Evolutionary conservation across 2,329 filamentous ascomycete genomes (phyloP), one percentile per base, ranked within the genome.

Genomic region (Paracoccidioides lutzii): DNA sequence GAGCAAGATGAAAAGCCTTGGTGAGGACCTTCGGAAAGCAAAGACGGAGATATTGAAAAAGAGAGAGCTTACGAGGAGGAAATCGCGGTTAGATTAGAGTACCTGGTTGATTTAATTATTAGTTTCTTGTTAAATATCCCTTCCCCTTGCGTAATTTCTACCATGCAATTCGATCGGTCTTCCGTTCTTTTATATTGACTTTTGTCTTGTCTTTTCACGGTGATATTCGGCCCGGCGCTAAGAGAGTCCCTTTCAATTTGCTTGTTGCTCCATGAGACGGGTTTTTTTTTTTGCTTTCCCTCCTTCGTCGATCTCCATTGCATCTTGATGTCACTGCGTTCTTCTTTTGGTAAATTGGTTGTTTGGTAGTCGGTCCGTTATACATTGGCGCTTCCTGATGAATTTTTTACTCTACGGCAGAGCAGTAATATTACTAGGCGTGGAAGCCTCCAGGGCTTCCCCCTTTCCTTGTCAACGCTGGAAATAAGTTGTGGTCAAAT

Each of bases 1-100:
- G 75, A 67, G 66, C 50, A 70, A 69, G 52, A 65, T 69, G n/a
- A 69, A 66, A 57, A 70, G 71, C 57, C 55, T 76, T 28, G 71
- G 73, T 46, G 73, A 76, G 55, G 69, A 71, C 51, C 63, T 76
- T 56, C 71, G 69, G 58, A 68, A 66, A 55, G 71, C 71, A 38
- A 75, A 73, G 61, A 66, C 61, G 37, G 72, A 73, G 46, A 63
- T 73, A 58, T 58, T 72, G 44, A 71, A 66, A 63, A 65, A 65
- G 37, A 67, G 69, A 54, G 69, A 71, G 22, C 60, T 63, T 56
- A 66, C 64, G 12, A 58, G 54, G 46, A 58, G 52, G 45, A 55
- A 55, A 53, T 10, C 40, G 14, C 28, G 28, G 48, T 49, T 49
- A 28, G 28, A 6, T 28, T 40, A 15, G 35, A 30, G 10, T 50